Evolutionary conservation across 768 basidiomycete species (phyloP), one percentile per base, ranked within the genome.

Genomic region (Ramaria rubella): DNA sequence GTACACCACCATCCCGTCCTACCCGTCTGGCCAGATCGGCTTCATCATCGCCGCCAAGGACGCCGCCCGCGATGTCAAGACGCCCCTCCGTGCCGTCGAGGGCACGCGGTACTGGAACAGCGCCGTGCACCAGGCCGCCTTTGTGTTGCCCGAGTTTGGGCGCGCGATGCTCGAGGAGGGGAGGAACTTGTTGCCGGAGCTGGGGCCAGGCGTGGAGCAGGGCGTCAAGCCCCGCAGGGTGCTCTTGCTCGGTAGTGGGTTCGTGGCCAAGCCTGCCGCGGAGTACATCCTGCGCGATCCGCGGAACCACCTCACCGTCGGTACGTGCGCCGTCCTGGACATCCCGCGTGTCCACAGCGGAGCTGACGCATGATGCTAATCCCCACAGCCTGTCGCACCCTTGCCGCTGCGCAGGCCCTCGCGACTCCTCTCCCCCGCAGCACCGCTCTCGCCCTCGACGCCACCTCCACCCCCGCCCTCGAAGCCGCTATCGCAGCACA

Each of bases 1-100:
- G 15, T 96, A 80, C 73, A 94, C 94, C 59, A 97, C 94, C 21
- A 94, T 98, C 62, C 95, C 95, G 0, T 96, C 94, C 15, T 99
- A 99, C 73, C 96, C 96, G 19, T 87, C 90, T n/a, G 96, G 96
- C 34, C 94, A 94, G 68, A 99, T 98, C 65, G 94, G 96, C 23
- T 94, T 94, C 74, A 79, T 94, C 62, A 77, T 97, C 45, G 90
- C 88, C 70, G 85, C 93, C 55, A 94, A 88, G 72, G 85, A 85
- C 27, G 65, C 62, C 17, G 61, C 58, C n/a, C 78, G 90, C 52
- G 82, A 88, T 67, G 73, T 99, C 60, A 80, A 76, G 52, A 82
- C 76, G 19, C 87, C 94, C 0, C 62, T 94, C 38, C 82, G 93
- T 55, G 74, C 84, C 44, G 82, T 95, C 31, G 73, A 77, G 40